Base-by-base conservation (phyloP, 495 filamentous ascomycete species). In the Talaromyces wortmannii region DNA sequence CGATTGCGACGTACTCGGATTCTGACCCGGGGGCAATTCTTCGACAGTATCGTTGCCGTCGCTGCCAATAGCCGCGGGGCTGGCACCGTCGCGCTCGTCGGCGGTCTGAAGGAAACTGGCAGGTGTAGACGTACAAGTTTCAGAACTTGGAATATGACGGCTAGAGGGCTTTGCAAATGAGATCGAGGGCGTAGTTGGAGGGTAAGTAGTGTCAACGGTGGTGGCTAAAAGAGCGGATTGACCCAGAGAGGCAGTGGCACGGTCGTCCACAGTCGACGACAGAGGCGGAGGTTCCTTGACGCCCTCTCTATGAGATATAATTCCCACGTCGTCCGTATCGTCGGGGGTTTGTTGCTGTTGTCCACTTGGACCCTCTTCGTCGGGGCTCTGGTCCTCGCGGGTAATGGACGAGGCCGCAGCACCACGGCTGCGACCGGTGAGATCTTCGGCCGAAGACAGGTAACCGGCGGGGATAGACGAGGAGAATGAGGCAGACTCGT, bases 11-110 rank as follows among this genome's bases (percentile, higher is more conserved):
- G 23, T 47, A 15, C 36, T 55, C 17, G 42, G 63, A 59, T 23
- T 59, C 50, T 31, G 62, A 58, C 10, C 58, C 49, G 59, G 62
- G 45, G 58, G 52, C 42, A 59, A 58, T 58, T 68, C 70, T 10
- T 60, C 55, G 10, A 74, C 68, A n/a, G 70, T 54, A 32, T 67
- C 60, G 12, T 29, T 43, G 55, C 61, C 36, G 36, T 40, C 36
- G 36, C 13, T 40, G 36, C 13, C 36, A 40, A 40, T 2, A 13
- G 8, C 36, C 8, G 8, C 36, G 36, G 8, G 8, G 5, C 36
- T 13, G 36, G 8, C 36, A 13, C 36, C 36, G 36, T 13, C 36
- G 36, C 36, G 8, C 36, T 40, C 36, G 36, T 40, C 36, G 13
- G 5, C 36, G 36, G 36, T 40, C 36, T 40, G 36, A 5, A 40